phyloP scores from a whole-genome alignment of 306 rosid genomes.

The Mimosa pudica region DNA sequence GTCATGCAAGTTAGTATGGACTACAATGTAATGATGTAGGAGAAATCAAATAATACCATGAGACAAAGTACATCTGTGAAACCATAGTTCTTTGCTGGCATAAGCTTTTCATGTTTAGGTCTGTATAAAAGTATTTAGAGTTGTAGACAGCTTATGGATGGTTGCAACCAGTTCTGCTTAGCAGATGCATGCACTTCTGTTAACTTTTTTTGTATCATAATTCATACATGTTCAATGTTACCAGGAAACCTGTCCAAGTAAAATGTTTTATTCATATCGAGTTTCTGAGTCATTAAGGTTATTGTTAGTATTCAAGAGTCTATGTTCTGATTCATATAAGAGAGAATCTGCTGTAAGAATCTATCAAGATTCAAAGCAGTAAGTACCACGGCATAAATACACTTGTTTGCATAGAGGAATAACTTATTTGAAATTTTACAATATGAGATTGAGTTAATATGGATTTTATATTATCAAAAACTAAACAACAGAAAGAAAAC shows the following conservation, averaged over 20 bases:
- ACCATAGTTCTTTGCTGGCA: background rate
- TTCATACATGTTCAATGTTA: background rate
- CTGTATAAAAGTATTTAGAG: background rate
- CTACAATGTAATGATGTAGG: background rate
- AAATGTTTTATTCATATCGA: background rate
- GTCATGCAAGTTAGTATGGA: background rate
- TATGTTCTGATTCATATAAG: background rate
- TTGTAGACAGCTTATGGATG: background rate
- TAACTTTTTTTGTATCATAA: background rate
- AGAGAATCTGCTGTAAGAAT: background rate
- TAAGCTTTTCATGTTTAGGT: background rate
- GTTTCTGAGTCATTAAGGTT: background rate
- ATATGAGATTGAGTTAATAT: background rate
- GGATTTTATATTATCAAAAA: background rate
- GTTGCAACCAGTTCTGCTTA: background rate
- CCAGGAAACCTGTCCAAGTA: background rate
- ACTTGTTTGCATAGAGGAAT: background rate
- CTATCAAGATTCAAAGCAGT: background rate
- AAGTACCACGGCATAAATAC: background rate
- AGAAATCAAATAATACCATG: background rate
- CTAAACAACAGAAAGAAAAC: background rate
- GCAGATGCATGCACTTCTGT: background rate
- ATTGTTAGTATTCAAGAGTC: background rate
- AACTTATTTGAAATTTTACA: background rate
- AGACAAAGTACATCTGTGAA: background rate